Conservation (phyloP, 23 red algal genomes). For the Cyanidioschyzon merolae region DNA sequence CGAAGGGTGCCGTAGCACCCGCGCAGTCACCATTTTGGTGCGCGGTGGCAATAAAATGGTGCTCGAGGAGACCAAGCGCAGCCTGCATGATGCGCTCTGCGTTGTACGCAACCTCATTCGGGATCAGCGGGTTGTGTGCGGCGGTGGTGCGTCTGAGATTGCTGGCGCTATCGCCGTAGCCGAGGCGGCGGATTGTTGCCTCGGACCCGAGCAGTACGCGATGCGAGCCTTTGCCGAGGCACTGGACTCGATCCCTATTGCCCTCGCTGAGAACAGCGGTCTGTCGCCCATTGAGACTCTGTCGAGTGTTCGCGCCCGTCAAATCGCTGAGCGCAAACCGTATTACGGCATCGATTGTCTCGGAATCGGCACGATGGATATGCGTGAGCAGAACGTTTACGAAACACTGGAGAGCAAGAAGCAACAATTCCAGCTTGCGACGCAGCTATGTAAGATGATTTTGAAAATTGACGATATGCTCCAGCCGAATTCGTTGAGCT, state of each 20-base stretch:
- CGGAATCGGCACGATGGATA: slow-evolving; percentile 63
- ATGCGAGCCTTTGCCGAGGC: slow-evolving; percentile 86
- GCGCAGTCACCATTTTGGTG: slow-evolving; percentile 88
- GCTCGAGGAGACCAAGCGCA: slow-evolving; percentile 94
- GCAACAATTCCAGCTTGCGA: slow-evolving; percentile 82
- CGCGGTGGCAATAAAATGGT: slow-evolving; percentile 98
- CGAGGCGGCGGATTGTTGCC: slow-evolving; percentile 67
- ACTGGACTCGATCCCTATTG: slow-evolving; percentile 74
- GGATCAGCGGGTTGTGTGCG: slow-evolving; percentile 91
- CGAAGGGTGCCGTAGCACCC: slow-evolving; percentile 75
- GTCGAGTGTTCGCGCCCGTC: slow-evolving; percentile 53
- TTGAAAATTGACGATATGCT: slow-evolving; percentile 99
- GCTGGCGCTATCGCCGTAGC: slow-evolving; percentile 56
- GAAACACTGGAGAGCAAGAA: slow-evolving; percentile 78
- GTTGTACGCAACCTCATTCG: slow-evolving; percentile 89
- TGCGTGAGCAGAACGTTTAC: slow-evolving; percentile 92
- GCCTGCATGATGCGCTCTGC: slow-evolving; percentile 94
- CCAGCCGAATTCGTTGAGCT: slow-evolving; percentile 9
- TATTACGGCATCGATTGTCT: slow-evolving; percentile 89
- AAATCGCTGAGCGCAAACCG: slow-evolving; percentile 51
- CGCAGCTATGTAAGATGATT: slow-evolving; percentile 95
- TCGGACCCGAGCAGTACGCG: slow-evolving; percentile 84
- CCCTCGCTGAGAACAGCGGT: slow-evolving; percentile 91
- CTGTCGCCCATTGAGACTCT: slow-evolving; percentile 76
- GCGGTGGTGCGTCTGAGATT: slow-evolving; percentile 86